Conservation (phyloP, 2,329 filamentous ascomycete genomes). For the Aspergillus neoniger region DNA sequence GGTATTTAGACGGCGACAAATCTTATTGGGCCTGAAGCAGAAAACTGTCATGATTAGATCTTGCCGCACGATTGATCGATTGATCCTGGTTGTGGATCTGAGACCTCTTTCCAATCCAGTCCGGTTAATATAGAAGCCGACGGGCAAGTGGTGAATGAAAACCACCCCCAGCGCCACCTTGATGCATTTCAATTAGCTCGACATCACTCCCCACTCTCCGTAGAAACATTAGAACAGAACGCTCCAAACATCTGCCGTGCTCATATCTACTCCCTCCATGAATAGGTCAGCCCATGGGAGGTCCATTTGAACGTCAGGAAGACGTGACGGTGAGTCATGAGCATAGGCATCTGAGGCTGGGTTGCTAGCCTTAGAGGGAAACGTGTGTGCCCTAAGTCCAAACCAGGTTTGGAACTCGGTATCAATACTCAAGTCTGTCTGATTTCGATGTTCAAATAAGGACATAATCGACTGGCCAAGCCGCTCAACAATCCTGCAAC, state of each 20-base stretch:
- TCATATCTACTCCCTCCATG: constrained; percentile 15
- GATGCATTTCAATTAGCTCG: no score
- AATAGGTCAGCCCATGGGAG: constrained; percentile 18
- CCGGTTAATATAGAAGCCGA: no score
- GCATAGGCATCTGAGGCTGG: not conserved
- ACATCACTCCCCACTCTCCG: no score
- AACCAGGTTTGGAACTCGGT: constrained; percentile 29
- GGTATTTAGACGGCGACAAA: no score
- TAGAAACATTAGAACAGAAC: constrained; percentile 4
- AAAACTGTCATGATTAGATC: no score
- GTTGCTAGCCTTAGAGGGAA: not conserved
- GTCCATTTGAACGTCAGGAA: constrained; percentile 15
- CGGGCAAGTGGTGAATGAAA: no score
- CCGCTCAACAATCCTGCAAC: constrained; percentile 20
- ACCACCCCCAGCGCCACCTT: no score
- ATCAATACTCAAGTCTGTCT: constrained; percentile 18
- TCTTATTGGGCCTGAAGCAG: no score
- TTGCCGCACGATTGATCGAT: no score
- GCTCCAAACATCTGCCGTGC: constrained; percentile 14
- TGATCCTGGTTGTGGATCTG: no score
- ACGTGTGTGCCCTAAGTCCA: constrained; percentile 21
- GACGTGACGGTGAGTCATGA: constrained; percentile 1
- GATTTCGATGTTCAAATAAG: constrained; percentile 16
- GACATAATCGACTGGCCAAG: constrained; percentile 22
- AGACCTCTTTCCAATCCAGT: no score